Evolutionary conservation across 2,329 filamentous ascomycete species (phyloP).

Genomic region (Verticillium zaregamsianum): DNA sequence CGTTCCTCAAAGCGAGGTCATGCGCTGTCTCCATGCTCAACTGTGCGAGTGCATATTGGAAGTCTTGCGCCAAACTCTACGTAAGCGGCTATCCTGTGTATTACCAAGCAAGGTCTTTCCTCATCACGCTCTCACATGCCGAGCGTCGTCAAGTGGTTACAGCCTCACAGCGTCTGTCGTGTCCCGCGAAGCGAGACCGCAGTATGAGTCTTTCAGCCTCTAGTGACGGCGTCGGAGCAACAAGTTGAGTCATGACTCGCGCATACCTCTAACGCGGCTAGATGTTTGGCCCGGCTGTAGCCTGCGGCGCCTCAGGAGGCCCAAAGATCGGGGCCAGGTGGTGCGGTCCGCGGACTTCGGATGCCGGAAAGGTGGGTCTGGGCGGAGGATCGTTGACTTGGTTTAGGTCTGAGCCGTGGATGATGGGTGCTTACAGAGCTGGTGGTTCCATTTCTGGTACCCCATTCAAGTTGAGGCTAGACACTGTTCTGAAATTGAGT

Average conservation of each 20-base stretch:
- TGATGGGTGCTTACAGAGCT: background rate
- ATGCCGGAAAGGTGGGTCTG: background rate
- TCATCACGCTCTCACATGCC: background rate
- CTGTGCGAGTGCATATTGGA: too few relatives aligned
- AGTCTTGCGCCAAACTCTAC: too few relatives aligned
- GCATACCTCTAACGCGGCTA: background rate
- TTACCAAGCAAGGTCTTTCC: too few relatives aligned
- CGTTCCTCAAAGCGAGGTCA: too few relatives aligned
- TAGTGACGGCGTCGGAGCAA: background rate
- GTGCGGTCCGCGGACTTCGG: background rate
- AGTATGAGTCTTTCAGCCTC: background rate
- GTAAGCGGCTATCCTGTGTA: too few relatives aligned
- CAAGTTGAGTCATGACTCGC: background rate
- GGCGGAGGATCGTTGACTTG: background rate
- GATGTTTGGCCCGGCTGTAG: background rate
- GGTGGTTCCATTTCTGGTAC: too few relatives aligned
- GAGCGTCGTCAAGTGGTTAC: background rate
- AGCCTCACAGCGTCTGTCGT: background rate
- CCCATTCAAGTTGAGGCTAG: too few relatives aligned
- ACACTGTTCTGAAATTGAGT: too few relatives aligned
- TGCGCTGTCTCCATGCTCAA: too few relatives aligned
- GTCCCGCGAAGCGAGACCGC: background rate
- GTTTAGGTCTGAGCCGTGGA: too few relatives aligned
- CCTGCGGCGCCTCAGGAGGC: background rate
- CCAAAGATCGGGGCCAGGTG: background rate